A percentile compares a stretch with the other conserved stretches of the same genome.
These are phyloP conservation scores for Stagonosporopsis rhizophila DNA, from an alignment of 2,329 filamentous ascomycete genomes.

Conservation along the genomic window DNA sequence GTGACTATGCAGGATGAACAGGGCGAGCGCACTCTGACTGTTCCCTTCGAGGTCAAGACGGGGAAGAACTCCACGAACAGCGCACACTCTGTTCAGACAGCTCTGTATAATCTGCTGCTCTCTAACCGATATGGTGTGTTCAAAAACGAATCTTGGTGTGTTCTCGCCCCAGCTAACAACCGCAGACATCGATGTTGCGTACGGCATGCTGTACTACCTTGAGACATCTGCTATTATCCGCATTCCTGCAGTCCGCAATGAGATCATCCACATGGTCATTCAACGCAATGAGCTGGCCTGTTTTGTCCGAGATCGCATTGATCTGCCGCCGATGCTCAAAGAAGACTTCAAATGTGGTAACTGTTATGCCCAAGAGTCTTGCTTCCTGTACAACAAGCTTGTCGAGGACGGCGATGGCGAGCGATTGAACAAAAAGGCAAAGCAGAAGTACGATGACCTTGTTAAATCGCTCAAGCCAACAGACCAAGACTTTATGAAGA, in stretches of 20 bases:
- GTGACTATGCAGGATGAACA: conserved; percentile 77
- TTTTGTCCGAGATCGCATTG: conserved; percentile 80
- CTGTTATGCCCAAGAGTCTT: conserved; percentile 90
- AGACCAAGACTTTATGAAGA: conserved; percentile 86
- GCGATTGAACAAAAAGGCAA: conserved; percentile 79
- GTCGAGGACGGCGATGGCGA: conserved; percentile 83
- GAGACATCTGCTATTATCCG: conserved; percentile 86
- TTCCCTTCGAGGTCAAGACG: conserved; percentile 95
- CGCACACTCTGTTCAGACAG: conserved; percentile 90
- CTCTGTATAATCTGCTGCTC: conserved; percentile 88
- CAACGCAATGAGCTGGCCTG: conserved; percentile 89
- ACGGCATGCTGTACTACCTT: conserved; percentile 93
- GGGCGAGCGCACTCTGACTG: conserved; percentile 74
- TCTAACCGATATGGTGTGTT: conserved; percentile 82
- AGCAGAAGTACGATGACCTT: conserved; percentile 80
- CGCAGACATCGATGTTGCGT: conserved; percentile 82
- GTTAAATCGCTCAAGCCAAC: conserved; percentile 76
- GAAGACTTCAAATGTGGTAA: conserved; percentile 81
- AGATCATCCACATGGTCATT: conserved; percentile 96
- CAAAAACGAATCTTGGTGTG: not conserved
- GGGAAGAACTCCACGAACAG: conserved; percentile 80
- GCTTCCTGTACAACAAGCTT: conserved; percentile 92
- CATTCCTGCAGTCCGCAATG: conserved; percentile 83
- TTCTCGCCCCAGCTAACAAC: conserved; percentile 20
- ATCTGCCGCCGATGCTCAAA: conserved; percentile 85